These are phyloP conservation scores for Zoysia matrella DNA, from an alignment of 202 grass and related monocot species.

Conservation along the genomic window DNA sequence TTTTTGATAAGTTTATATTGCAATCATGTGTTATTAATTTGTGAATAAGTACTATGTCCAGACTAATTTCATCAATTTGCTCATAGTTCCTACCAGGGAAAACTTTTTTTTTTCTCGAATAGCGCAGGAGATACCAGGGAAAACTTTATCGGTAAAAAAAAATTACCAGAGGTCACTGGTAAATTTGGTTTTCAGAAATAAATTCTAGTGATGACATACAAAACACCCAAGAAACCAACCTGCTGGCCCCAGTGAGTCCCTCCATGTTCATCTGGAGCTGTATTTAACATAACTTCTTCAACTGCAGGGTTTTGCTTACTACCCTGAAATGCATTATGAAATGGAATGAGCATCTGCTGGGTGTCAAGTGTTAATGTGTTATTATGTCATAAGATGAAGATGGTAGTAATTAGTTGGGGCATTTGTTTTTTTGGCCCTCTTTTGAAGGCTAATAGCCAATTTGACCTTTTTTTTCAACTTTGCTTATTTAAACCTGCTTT, in stretches of 20 bases:
- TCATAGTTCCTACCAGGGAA: neutral
- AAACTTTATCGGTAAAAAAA: too few species aligned
- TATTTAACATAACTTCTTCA: slow-evolving; percentile 81
- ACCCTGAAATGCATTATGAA: slow-evolving; percentile 54
- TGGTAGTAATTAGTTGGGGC: neutral
- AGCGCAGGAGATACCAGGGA: too few species aligned
- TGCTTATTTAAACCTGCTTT: too few species aligned
- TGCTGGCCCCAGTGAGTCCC: slow-evolving; percentile 97
- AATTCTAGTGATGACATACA: neutral
- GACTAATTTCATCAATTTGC: neutral
- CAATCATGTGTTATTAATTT: neutral
- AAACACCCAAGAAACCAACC: slow-evolving; percentile 52
- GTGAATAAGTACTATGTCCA: neutral
- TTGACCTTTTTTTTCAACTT: too few species aligned
- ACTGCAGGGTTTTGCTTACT: slow-evolving; percentile 64
- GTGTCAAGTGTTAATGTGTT: neutral
- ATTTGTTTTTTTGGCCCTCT: too few species aligned
- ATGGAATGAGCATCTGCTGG: slow-evolving; percentile 27
- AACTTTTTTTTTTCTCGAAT: too few species aligned
- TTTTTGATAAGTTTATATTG: neutral
- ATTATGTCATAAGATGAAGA: slow-evolving; percentile 13
- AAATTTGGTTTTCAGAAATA: neutral
- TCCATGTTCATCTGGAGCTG: slow-evolving; percentile 71
- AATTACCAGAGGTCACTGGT: too few species aligned
- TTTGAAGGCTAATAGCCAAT: too few species aligned